A percentile compares a stretch with the other conserved stretches of the same genome.
phyloP scores from a whole-genome alignment of 2,329 filamentous ascomycete genomes.

The Aspergillus neoniger region DNA sequence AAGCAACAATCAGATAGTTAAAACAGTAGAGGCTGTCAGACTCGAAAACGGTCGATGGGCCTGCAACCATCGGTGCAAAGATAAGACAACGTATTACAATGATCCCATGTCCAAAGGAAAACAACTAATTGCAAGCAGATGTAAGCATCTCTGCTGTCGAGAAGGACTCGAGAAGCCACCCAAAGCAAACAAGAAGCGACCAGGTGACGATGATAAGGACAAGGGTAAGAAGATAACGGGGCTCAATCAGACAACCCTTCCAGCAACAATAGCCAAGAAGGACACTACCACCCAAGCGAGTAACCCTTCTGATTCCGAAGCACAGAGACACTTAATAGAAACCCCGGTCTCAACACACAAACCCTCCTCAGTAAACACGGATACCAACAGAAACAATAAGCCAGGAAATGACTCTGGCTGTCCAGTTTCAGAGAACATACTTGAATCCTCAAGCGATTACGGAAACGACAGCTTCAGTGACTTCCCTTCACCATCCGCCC shows the following conservation, averaged over 20 bases:
- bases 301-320: not conserved
- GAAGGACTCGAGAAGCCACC: conserved; percentile 69
- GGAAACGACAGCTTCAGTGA: conserved; percentile 36
- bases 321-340: not conserved
- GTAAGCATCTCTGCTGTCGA: conserved; percentile 72
- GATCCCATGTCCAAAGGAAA: conserved; percentile 23
- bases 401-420: not conserved
- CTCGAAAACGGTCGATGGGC: conserved; percentile 72
- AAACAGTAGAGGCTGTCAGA: conserved; percentile 47
- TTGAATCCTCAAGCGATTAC: conserved; percentile 36
- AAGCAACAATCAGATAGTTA: conserved; percentile 15
- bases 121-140: conserved; percentile 41
- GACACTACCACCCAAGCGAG: conserved; percentile 4
- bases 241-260: conserved; percentile 32
- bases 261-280: conserved; percentile 29
- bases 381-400: not conserved
- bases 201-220: conserved; percentile 10
- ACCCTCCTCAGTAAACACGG: not conserved
- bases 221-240: conserved; percentile 25
- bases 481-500: conserved; percentile 39
- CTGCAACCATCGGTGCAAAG: conserved; percentile 71
- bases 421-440: conserved; percentile 1
- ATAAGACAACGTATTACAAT: conserved; percentile 50
- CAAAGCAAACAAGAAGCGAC: conserved; percentile 38
- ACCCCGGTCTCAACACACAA: not conserved